Evolutionary conservation across 257 asterid genomes (phyloP).

Genomic region (Catharanthus roseus): DNA sequence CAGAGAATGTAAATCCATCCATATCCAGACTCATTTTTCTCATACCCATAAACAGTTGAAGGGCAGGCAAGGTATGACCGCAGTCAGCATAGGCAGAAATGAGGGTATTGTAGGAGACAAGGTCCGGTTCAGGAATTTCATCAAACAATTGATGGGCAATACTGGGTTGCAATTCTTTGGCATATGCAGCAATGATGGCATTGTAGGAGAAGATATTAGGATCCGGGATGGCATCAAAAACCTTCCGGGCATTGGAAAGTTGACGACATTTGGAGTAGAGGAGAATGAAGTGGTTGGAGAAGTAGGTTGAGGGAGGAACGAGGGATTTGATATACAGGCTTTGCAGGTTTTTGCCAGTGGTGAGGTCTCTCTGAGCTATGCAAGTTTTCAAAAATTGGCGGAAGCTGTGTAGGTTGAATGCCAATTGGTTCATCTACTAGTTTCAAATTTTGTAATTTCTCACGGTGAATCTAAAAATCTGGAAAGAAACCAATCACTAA

Average conservation of each 20-base stretch:
- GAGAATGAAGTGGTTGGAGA: conserved; percentile 76
- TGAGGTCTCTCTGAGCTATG: conserved; percentile 44
- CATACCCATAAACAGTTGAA: conserved; percentile 35
- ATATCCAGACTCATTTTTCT: conserved; percentile 32
- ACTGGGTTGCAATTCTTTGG: conserved; percentile 40
- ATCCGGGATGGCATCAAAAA: conserved; percentile 36
- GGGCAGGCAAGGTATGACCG: conserved; percentile 34
- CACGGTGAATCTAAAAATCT: too few species aligned
- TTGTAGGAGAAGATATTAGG: conserved; percentile 79
- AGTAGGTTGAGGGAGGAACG: conserved; percentile 47
- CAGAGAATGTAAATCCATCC: conserved; percentile 64
- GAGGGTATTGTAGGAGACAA: conserved; percentile 73
- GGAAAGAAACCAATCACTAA: too few species aligned
- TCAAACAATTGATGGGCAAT: conserved; percentile 61
- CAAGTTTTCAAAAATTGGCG: conserved; percentile 52
- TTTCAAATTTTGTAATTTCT: too few species aligned
- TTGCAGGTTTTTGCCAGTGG: conserved; percentile 59
- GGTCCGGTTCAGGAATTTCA: conserved; percentile 63
- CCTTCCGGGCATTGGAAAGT: conserved; percentile 45
- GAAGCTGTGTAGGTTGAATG: conserved; percentile 29
- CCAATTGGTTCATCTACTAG: conserved; percentile 42
- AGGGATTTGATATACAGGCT: conserved; percentile 43
- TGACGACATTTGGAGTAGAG: conserved; percentile 69
- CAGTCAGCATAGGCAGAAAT: conserved; percentile 68
- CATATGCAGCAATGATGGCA: conserved; percentile 55